Conservation (phyloP, 495 filamentous ascomycete genomes). For the Hypoxylon lenormandii region DNA sequence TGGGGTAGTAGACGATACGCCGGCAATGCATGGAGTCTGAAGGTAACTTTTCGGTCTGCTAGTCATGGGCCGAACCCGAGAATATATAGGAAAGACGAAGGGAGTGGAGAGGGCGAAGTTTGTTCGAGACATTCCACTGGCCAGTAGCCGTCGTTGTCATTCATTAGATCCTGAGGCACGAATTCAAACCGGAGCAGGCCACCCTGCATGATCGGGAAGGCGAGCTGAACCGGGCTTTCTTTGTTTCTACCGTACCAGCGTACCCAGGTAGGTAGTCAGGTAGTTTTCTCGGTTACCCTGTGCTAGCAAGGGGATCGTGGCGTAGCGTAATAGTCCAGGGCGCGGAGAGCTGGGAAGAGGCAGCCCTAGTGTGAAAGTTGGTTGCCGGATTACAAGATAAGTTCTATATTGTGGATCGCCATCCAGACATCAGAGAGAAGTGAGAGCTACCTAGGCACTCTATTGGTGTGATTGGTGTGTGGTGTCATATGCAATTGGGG, state of each 20-base stretch:
- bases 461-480: conserved; percentile 41
- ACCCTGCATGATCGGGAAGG: conserved; percentile 52
- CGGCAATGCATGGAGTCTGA: conserved; percentile 44
- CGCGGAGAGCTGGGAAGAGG: conserved; percentile 20
- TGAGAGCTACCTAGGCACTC: no score
- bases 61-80: conserved; percentile 52
- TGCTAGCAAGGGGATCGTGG: conserved; percentile 42
- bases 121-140: conserved; percentile 54
- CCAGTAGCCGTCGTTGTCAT: conserved; percentile 39
- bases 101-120: conserved; percentile 51
- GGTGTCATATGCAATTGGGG: conserved; percentile 46
- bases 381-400: conserved; percentile 9
- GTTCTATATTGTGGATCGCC: conserved; percentile 9
- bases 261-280: no score
- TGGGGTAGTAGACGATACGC: conserved; percentile 49
- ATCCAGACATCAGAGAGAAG: conserved; percentile 7
- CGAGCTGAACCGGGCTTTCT: conserved; percentile 35
- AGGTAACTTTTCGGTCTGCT: conserved; percentile 47
- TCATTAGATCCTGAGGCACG: conserved; percentile 50
- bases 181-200: conserved; percentile 55
- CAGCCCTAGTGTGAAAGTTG: conserved; percentile 16
- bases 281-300: conserved; percentile 36
- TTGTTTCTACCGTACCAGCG: conserved; percentile 22
- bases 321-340: conserved; percentile 34
- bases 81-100: conserved; percentile 53